These are phyloP conservation scores for Yamadazyma siamensis DNA, from an alignment of 1,139 yeast genomes.

Conservation along the genomic window DNA sequence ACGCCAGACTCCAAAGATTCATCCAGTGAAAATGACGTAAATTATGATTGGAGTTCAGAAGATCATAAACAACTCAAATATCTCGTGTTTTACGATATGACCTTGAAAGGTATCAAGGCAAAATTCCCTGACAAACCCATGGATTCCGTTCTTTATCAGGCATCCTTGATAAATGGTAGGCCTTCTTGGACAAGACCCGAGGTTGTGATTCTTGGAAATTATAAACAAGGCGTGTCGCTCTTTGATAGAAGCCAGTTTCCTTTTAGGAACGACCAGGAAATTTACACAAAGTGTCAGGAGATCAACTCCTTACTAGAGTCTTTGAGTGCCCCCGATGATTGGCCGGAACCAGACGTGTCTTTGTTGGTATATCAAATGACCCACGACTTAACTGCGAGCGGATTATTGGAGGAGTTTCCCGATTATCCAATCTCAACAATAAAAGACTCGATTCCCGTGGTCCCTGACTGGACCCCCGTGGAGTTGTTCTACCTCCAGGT, in stretches of 20 bases:
- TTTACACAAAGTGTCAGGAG: slow-evolving; percentile 3
- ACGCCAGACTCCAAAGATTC: slow-evolving; percentile 16
- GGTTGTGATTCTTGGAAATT: slow-evolving; percentile 6
- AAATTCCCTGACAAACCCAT: slow-evolving; percentile 5
- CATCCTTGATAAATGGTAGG: background rate
- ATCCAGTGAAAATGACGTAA: slow-evolving; percentile 11
- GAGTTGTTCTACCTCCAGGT: slow-evolving; percentile 10
- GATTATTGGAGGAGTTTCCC: slow-evolving; percentile 15
- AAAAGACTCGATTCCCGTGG: background rate
- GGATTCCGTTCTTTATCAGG: slow-evolving; percentile 1
- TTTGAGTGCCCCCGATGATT: slow-evolving; percentile 2
- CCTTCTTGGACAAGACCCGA: slow-evolving; percentile 14
- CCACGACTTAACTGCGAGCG: slow-evolving; percentile 13
- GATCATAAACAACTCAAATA: slow-evolving; percentile 9
- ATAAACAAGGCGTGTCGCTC: background rate
- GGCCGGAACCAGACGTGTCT: slow-evolving; percentile 6
- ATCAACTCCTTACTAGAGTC: background rate
- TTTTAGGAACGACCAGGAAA: slow-evolving; percentile 4
- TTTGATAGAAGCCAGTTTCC: slow-evolving; percentile 7
- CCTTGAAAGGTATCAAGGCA: slow-evolving; percentile 4
- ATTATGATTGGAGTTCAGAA: slow-evolving; percentile 8
- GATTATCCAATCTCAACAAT: slow-evolving; percentile 11
- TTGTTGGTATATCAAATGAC: slow-evolving; percentile 4
- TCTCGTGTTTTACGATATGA: slow-evolving; percentile 11
- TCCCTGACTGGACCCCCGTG: slow-evolving; percentile 11